Evolutionary conservation across 2,329 filamentous ascomycete genomes (phyloP), one percentile per base, ranked within the genome.

Genomic region (Aspergillus tamarii): DNA sequence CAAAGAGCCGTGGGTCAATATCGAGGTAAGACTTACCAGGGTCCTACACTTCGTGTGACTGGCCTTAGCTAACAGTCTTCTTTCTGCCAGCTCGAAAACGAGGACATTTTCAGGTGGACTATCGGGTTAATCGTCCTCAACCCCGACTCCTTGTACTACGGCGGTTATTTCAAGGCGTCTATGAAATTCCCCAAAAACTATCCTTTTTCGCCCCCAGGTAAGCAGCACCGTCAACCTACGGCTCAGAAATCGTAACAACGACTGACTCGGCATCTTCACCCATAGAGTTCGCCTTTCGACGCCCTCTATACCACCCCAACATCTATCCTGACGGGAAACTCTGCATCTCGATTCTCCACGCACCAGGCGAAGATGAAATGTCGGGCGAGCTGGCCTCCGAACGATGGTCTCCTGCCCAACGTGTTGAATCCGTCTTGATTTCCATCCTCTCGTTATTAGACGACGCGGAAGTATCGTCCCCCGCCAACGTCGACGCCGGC

Each of bases 261-360:
- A 50, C 50, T 59, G 32, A 63, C 61, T 30, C 5, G 46, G 5
- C 2, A 34, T 26, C 30, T 26, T 11, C 16, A 54, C 30, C 28
- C 53, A 23, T 68, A 84, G 91, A 90, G 61, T 98, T 99, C 84
- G 89, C 90, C 67, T 98, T 99, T 81, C 77, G 88, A 21, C 86
- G 85, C 39, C 88, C 91, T 19, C 89, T 98, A 66, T 93, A 88
- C 81, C 94, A 99, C 77, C 94, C 94, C 3, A 99, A 99, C 77
- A 89, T 99, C 73, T 98, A 98, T 81, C 81, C 88, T 7, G 92
- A 97, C 77, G 94, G 94, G 72, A 90, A 90, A 69, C 86, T 98
- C 52, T 98, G 95, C 83, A 98, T 99, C 76, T 97, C 94, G 53
- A 99, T 99, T 73, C 88, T 99, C 12, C 94, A 99, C 79, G 87